Percentiles rank a stretch among this genome's conserved stretches.
These are phyloP conservation scores for Ophiostoma triangulosporum DNA, from an alignment of 2,329 filamentous ascomycete species.

Conservation along the genomic window DNA sequence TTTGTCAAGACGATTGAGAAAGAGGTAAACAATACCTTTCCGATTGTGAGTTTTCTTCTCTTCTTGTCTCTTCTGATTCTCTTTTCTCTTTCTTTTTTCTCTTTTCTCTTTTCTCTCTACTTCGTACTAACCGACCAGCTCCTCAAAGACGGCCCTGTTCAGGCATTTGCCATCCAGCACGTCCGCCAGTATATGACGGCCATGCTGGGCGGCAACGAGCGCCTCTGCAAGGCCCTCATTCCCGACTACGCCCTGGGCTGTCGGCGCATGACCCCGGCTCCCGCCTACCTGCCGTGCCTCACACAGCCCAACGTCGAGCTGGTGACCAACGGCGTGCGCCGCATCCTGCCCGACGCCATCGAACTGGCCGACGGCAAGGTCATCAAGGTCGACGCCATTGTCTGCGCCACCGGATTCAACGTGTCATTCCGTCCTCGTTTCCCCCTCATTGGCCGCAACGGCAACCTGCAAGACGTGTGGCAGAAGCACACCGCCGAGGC, in stretches of 20 bases:
- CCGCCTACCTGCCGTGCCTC: constrained; percentile 34
- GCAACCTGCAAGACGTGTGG: constrained; percentile 37
- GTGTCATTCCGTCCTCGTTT: constrained; percentile 4
- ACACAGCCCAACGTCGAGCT: constrained; percentile 34
- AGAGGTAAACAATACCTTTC: constrained; percentile 30
- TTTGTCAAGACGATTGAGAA: constrained; percentile 34
- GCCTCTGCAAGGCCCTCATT: constrained; percentile 36
- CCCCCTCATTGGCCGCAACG: constrained; percentile 2
- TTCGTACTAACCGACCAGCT: constrained; percentile 18
- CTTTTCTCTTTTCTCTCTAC: not conserved
- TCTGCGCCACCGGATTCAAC: constrained; percentile 5
- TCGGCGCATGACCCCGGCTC: constrained; percentile 36
- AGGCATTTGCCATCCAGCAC: constrained; percentile 28
- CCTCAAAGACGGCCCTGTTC: constrained; percentile 26
- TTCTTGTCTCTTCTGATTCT: not conserved
- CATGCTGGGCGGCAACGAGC: constrained; percentile 32
- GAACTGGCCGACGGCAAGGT: constrained; percentile 33
- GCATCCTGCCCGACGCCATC: constrained; percentile 34
- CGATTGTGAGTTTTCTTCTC: constrained; percentile 22
- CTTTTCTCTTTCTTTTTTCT: not conserved
- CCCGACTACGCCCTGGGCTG: constrained; percentile 35
- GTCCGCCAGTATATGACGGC: constrained; percentile 33
- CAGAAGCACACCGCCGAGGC: constrained; percentile 26
- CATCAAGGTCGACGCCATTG: constrained; percentile 39
- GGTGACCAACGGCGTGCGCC: constrained; percentile 30